phyloP scores from a whole-genome alignment of 2,329 filamentous ascomycete genomes.

The Cladosporium colombiae region DNA sequence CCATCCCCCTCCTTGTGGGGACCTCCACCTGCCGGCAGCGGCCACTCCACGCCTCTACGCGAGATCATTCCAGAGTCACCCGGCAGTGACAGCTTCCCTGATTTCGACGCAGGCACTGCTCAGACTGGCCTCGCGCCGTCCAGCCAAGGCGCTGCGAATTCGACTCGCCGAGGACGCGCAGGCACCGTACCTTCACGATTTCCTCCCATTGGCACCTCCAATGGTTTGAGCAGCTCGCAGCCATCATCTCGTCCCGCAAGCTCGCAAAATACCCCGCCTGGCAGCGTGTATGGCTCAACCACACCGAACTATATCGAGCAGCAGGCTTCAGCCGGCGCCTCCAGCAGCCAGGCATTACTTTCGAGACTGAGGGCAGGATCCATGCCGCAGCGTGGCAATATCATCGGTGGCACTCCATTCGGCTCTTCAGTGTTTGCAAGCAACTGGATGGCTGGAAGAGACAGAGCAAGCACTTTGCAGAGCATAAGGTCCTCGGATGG shows the following conservation, averaged over 20 bases:
- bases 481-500: constrained; percentile 88
- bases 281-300: constrained; percentile 69
- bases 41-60: constrained; percentile 91
- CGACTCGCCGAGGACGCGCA: constrained; percentile 73
- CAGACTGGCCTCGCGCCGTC: constrained; percentile 29
- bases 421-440: constrained; percentile 86
- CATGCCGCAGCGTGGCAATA: constrained; percentile 83
- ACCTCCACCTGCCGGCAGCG: constrained; percentile 91
- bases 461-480: constrained; percentile 83
- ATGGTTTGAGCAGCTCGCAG: constrained; percentile 51
- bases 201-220: constrained; percentile 70
- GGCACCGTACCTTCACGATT: constrained; percentile 96
- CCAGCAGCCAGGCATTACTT: constrained; percentile 69
- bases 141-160: constrained; percentile 28
- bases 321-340: constrained; percentile 49
- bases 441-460: constrained; percentile 78
- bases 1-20: constrained; percentile 76
- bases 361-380: constrained; percentile 89
- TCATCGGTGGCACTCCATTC: constrained; percentile 67
- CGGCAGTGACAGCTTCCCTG: constrained; percentile 86
- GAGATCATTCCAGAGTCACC: constrained; percentile 98
- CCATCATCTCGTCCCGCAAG: constrained; percentile 31
- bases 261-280: constrained; percentile 65
- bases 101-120: constrained; percentile 61
- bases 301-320: constrained; percentile 30